Evolutionary conservation across 1,284 basidiomycete genomes (phyloP).

Genomic region (Ceratobasidium sp.): DNA sequence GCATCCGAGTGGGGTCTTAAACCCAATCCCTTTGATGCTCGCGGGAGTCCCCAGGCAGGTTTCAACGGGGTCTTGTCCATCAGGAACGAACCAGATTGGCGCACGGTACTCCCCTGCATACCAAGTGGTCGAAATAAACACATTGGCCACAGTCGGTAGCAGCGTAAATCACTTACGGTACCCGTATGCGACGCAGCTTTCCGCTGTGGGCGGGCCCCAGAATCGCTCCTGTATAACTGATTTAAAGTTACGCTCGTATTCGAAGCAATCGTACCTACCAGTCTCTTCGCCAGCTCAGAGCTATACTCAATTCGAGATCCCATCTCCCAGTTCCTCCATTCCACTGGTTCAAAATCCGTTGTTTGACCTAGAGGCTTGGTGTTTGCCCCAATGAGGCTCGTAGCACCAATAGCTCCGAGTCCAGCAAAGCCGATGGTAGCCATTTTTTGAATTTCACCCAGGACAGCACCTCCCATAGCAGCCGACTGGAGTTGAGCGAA

Average conservation of each 20-base stretch:
- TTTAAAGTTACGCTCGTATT: not conserved
- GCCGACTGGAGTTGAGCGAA: conserved; percentile 40
- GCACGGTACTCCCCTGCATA: conserved; percentile 29
- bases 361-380: conserved; percentile 10
- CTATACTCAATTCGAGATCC: conserved; percentile 1
- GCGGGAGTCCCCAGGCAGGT: conserved; percentile 25
- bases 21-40: conserved; percentile 31
- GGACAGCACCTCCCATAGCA: conserved; percentile 34
- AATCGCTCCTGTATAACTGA: not conserved
- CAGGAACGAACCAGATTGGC: conserved; percentile 31
- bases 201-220: conserved; percentile 5
- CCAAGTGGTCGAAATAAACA: not conserved
- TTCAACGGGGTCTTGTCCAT: conserved; percentile 15
- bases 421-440: conserved; percentile 16
- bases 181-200: conserved; percentile 37
- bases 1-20: conserved; percentile 36
- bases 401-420: not conserved
- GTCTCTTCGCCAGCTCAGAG: not conserved
- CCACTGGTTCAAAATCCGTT: conserved; percentile 19
- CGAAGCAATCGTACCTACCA: not conserved
- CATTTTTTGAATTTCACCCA: conserved; percentile 27
- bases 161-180: conserved; percentile 24
- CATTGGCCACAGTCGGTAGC: not conserved
- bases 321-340: conserved; percentile 36
- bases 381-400: conserved; percentile 14